phyloP scores from a whole-genome alignment of 805 yeast species.

The Dipodascus albidus region DNA sequence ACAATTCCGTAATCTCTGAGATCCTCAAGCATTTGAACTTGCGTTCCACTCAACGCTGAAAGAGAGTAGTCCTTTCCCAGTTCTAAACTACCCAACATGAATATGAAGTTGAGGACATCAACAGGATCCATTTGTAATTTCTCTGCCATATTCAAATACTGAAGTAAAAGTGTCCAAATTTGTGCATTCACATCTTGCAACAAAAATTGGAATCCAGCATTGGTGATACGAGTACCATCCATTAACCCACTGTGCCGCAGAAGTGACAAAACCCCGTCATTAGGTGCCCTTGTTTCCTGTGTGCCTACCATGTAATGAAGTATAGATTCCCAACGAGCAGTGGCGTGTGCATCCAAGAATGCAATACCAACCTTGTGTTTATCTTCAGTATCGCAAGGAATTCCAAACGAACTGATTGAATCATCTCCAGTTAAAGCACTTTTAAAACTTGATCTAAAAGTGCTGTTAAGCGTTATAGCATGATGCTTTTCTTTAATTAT shows the following conservation, averaged over 20 bases:
- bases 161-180: slow-evolving; percentile 83
- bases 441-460: slow-evolving; percentile 63
- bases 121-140: slow-evolving; percentile 88
- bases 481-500: slow-evolving; percentile 47
- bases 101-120: slow-evolving; percentile 86
- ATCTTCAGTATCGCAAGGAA: slow-evolving; percentile 44
- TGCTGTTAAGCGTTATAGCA: slow-evolving; percentile 41
- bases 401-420: slow-evolving; percentile 64
- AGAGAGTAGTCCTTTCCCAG: slow-evolving; percentile 78
- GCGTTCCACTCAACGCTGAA: slow-evolving; percentile 63
- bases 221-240: slow-evolving; percentile 74
- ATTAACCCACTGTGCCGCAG: slow-evolving; percentile 74
- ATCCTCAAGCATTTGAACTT: slow-evolving; percentile 76
- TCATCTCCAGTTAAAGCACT: slow-evolving; percentile 78
- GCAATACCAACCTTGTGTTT: slow-evolving; percentile 47
- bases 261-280: slow-evolving; percentile 69
- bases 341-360: slow-evolving; percentile 69
- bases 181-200: slow-evolving; percentile 90
- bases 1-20: slow-evolving; percentile 85
- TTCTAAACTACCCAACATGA: slow-evolving; percentile 86
- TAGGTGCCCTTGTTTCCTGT: slow-evolving; percentile 50
- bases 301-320: slow-evolving; percentile 98
- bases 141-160: slow-evolving; percentile 77
- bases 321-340: slow-evolving; percentile 87
- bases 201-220: slow-evolving; percentile 86